Evolutionary conservation across 2,329 filamentous ascomycete species (phyloP).

Genomic region (Fusarium neocosmosporiellum): DNA sequence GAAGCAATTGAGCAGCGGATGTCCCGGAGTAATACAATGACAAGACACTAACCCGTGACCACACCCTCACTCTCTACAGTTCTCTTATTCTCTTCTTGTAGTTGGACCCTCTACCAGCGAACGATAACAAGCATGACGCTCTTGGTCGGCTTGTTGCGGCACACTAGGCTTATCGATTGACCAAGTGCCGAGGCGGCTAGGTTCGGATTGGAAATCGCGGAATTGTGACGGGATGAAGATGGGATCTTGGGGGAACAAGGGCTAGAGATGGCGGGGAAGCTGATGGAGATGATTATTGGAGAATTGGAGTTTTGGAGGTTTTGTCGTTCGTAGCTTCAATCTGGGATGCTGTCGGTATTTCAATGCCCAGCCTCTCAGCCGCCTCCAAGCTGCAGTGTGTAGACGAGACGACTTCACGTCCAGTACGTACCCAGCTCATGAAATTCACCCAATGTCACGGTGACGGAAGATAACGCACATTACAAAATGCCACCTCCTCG

Average conservation of each 20-base stretch:
- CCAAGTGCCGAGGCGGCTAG: constrained; percentile 39
- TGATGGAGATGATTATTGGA: constrained; percentile 28
- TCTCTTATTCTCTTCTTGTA: constrained; percentile 20
- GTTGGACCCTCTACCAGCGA: constrained; percentile 21
- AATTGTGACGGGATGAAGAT: constrained; percentile 33
- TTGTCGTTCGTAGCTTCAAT: neutral
- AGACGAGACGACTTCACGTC: neutral
- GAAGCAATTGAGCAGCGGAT: constrained; percentile 13
- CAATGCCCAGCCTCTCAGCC: neutral
- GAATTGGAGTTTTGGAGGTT: neutral
- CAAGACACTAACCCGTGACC: constrained; percentile 30
- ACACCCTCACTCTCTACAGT: constrained; percentile 16
- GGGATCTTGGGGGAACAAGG: constrained; percentile 29
- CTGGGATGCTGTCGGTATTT: neutral
- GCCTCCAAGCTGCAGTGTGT: neutral
- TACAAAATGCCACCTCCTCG: neutral
- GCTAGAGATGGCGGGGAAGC: constrained; percentile 22
- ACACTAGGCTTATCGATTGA: constrained; percentile 39
- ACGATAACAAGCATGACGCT: constrained; percentile 25
- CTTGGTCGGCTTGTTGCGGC: constrained; percentile 45
- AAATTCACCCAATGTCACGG: constrained; percentile 7
- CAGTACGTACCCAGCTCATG: neutral
- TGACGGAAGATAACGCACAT: constrained; percentile 8
- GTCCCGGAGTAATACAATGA: constrained; percentile 3
- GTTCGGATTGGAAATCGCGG: constrained; percentile 47